Percentiles rank a stretch among this genome's conserved stretches.
Conservation (phyloP, 1,284 basidiomycete species). For the Marasmius tenuissimus region DNA sequence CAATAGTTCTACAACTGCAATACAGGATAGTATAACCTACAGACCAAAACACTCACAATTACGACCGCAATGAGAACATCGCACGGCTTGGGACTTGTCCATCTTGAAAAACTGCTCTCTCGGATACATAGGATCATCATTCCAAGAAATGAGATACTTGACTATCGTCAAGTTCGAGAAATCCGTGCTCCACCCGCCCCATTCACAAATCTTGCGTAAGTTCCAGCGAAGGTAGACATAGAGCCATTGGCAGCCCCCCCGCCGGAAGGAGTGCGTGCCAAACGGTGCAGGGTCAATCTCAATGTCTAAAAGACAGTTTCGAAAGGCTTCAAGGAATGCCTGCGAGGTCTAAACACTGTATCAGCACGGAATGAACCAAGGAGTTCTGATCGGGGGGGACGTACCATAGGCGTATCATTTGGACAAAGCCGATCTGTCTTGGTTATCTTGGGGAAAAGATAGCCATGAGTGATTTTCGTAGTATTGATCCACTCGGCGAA, state of each 20-base stretch:
- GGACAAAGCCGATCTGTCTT: conserved; percentile 9
- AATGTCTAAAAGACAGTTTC: conserved; percentile 32
- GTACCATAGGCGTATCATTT: background rate
- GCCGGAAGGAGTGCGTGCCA: conserved; percentile 31
- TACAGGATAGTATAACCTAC: no score
- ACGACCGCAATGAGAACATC: conserved; percentile 30
- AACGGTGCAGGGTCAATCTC: conserved; percentile 27
- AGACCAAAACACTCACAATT: conserved; percentile 26
- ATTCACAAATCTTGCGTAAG: conserved; percentile 31
- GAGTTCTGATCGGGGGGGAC: background rate
- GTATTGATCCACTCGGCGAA: conserved; percentile 16
- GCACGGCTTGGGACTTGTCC: conserved; percentile 16
- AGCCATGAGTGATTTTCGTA: conserved; percentile 13
- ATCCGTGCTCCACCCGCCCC: conserved; percentile 36
- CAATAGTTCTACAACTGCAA: no score
- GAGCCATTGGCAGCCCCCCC: conserved; percentile 30
- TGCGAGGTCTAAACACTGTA: conserved; percentile 21
- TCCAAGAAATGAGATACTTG: conserved; percentile 35
- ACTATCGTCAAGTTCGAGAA: conserved; percentile 32
- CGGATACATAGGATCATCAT: conserved; percentile 26
- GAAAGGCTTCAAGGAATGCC: conserved; percentile 30
- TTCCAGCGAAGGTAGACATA: conserved; percentile 21
- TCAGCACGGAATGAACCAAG: background rate
- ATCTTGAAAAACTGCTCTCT: conserved; percentile 32
- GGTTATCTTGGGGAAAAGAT: conserved; percentile 20